Conservation (phyloP, 1,284 basidiomycete genomes). For the Ustilago crameri region DNA sequence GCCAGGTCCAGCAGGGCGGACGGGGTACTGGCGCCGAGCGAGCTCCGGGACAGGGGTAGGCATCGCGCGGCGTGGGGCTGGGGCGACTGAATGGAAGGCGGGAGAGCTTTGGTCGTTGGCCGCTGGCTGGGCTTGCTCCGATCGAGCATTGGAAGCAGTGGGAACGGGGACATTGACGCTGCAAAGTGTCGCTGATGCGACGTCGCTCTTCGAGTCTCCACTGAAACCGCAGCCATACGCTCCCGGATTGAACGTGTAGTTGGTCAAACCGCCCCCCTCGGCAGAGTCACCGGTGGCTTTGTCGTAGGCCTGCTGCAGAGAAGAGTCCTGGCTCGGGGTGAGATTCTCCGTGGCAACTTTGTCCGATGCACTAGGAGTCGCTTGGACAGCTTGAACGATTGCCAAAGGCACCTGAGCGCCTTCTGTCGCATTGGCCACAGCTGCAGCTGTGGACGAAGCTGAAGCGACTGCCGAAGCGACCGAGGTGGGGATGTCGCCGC, state of each 20-base stretch:
- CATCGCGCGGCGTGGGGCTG: constrained; percentile 4
- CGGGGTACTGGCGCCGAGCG: constrained; percentile 16
- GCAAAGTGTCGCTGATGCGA: constrained; percentile 30
- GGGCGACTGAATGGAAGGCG: constrained; percentile 13
- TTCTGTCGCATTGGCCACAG: neutral
- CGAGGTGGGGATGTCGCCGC: constrained; percentile 18
- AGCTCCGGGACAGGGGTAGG: constrained; percentile 19
- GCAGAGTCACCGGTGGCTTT: constrained; percentile 2
- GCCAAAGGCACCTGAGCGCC: neutral
- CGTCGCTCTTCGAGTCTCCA: constrained; percentile 1
- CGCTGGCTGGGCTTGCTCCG: neutral
- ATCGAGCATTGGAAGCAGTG: constrained; percentile 1
- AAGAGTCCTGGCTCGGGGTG: constrained; percentile 5
- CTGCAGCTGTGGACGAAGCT: constrained; percentile 3
- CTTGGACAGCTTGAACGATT: constrained; percentile 16
- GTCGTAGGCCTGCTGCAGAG: constrained; percentile 8
- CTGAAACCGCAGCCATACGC: constrained; percentile 36
- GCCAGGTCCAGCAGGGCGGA: neutral
- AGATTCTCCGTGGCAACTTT: constrained; percentile 28
- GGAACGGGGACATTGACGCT: constrained; percentile 16
- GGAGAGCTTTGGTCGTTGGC: neutral
- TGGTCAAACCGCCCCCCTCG: constrained; percentile 3
- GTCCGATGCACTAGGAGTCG: constrained; percentile 8
- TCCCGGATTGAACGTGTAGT: constrained; percentile 40
- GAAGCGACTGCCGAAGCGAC: constrained; percentile 1